Base-by-base conservation (phyloP, 768 basidiomycete genomes). In the Trametes villosa region DNA sequence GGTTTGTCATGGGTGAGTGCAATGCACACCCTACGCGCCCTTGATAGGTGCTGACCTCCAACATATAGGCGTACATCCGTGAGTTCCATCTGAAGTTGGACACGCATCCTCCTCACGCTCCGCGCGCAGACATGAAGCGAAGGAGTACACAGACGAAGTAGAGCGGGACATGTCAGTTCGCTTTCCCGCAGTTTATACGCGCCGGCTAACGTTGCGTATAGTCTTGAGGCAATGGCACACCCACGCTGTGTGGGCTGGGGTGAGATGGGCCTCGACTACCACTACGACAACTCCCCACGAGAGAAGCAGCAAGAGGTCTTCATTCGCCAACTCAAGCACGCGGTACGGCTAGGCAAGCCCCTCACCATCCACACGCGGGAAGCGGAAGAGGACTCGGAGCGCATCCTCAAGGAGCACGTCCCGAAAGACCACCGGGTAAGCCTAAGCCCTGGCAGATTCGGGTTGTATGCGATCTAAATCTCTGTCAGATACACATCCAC, bases 241-340 rank as follows among this genome's bases (percentile, higher is more conserved):
- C 89, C 91, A 1, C 84, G 88, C 12, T 93, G 91, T 67, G 91
- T 94, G 8, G 91, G 91, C 3, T 90, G 89, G 87, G 93, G 93
- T 0, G 93, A 96, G 68, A 94, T 94, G 57, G 92, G 93, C 0
- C 81, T 92, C 13, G 92, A 94, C 62, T 93, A 91, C 66, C 90
- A 93, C 71, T 92, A 94, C 71, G 85, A 91, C 72, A 81, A 85
- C 62, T 90, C 91, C 0, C 89, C 91, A 0, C 83, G 87, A 11
- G 80, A 83, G 0, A 67, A 86, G 1, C 93, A 95, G 67, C 85
- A 81, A 54, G 75, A 74, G 0, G 84, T 92, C 12, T 87, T 95
- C 50, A 71, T 74, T 1, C 77, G 87, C 9, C 93, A 95, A 71
- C 81, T 94, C 7, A 77, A 77, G 17, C 81, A 81, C 1, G 92